phyloP scores from a whole-genome alignment of 805 yeast species.

The Pachysolen tannophilus region DNA sequence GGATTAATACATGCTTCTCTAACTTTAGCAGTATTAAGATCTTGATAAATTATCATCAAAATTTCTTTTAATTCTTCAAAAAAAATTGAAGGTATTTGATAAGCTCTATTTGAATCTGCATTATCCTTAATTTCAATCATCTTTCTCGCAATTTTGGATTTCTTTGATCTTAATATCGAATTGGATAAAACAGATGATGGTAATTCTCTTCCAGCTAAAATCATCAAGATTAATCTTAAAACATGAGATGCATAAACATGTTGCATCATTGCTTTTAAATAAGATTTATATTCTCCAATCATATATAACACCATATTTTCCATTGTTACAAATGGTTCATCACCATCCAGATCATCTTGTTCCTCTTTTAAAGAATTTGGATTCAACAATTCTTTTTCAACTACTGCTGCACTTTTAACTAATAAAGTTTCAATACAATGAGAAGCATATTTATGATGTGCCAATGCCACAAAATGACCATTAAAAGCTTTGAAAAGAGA shows the following conservation, averaged over 20 bases:
- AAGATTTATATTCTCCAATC: constrained; percentile 59
- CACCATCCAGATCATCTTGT: constrained; percentile 25
- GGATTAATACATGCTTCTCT: constrained; percentile 74
- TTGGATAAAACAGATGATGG: constrained; percentile 65
- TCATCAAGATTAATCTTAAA: constrained; percentile 60
- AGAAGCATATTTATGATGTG: constrained; percentile 86
- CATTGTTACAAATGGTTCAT: constrained; percentile 41
- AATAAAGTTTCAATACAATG: constrained; percentile 87
- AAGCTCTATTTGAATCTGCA: constrained; percentile 58
- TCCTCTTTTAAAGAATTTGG: constrained; percentile 27
- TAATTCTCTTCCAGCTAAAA: constrained; percentile 68
- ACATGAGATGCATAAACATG: constrained; percentile 90
- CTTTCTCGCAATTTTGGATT: constrained; percentile 82
- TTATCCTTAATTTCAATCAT: constrained; percentile 84
- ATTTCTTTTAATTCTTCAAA: constrained; percentile 52
- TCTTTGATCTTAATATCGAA: constrained; percentile 74
- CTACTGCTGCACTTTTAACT: constrained; percentile 62
- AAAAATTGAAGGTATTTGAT: constrained; percentile 57
- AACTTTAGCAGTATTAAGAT: constrained; percentile 34
- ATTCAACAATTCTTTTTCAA: constrained; percentile 63
- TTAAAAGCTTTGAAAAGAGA: constrained; percentile 56
- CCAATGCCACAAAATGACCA: constrained; percentile 68
- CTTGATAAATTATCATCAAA: constrained; percentile 30
- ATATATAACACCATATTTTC: constrained; percentile 59
- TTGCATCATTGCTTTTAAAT: constrained; percentile 46